A percentile compares a stretch with the other conserved stretches of the same genome.
phyloP scores from a whole-genome alignment of 2,329 filamentous ascomycete species.

The Helotiales sp. region DNA sequence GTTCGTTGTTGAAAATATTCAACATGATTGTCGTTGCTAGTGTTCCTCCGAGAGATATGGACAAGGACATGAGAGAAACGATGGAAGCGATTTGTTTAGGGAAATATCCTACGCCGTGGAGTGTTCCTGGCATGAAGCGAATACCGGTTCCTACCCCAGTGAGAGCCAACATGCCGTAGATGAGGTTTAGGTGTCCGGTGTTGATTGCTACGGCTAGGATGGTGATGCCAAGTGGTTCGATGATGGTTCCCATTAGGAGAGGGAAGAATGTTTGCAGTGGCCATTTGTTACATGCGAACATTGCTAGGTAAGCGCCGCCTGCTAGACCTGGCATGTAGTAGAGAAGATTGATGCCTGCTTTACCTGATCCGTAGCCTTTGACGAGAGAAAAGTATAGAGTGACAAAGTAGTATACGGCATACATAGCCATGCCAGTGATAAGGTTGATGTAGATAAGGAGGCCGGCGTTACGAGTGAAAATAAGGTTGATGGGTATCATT shows the following conservation, averaged over 20 bases:
- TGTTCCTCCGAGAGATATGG: slow-evolving; percentile 63
- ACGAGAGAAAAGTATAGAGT: slow-evolving; percentile 68
- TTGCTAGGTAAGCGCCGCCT: slow-evolving; percentile 57
- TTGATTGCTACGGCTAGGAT: slow-evolving; percentile 58
- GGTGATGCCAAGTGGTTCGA: slow-evolving; percentile 58
- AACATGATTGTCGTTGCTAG: slow-evolving; percentile 67
- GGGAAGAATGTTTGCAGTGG: slow-evolving; percentile 62
- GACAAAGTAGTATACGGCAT: slow-evolving; percentile 66
- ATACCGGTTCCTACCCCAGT: slow-evolving; percentile 63
- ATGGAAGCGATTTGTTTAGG: slow-evolving; percentile 57
- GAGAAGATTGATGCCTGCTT: slow-evolving; percentile 57
- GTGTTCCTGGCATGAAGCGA: slow-evolving; percentile 60
- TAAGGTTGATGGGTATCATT: slow-evolving; percentile 64
- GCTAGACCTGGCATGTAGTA: slow-evolving; percentile 65
- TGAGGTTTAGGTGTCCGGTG: slow-evolving; percentile 45
- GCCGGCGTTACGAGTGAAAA: slow-evolving; percentile 56
- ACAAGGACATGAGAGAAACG: slow-evolving; percentile 59
- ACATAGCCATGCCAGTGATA: slow-evolving; percentile 42
- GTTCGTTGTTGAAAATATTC: slow-evolving; percentile 64
- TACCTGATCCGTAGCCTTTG: slow-evolving; percentile 48
- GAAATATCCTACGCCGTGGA: slow-evolving; percentile 65
- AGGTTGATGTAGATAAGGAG: slow-evolving; percentile 65
- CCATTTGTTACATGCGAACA: slow-evolving; percentile 59
- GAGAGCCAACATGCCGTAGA: slow-evolving; percentile 68
- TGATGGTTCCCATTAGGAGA: slow-evolving; percentile 54